Base-by-base conservation (phyloP, 805 yeast species). In the Teunomyces funiuensis region DNA sequence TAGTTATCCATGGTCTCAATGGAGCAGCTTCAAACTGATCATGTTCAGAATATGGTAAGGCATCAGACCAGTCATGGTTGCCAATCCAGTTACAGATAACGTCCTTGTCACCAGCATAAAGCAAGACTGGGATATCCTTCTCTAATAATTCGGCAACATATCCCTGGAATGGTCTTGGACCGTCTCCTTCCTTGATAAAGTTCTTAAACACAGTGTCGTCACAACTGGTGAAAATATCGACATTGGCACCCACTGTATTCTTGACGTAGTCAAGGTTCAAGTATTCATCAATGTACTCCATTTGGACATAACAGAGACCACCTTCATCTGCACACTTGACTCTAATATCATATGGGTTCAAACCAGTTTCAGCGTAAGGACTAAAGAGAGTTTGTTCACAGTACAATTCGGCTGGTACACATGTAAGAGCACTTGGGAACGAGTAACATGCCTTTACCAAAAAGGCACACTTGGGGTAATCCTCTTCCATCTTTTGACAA, bases 81-180 rank as follows among this genome's bases (percentile, higher is more conserved):
- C 74, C 76, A 40, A 70, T 49, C 76, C 76, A 70, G 53, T 70
- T 70, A 51, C 76, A 70, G 43, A 68, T 69, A 45, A 55, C 68
- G 47, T 70, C 76, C 52, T 69, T 69, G 50, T 69, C 76, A 43
- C 76, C 76, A 22, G 74, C 73, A 42, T 69, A 70, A 10, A 69
- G 44, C 43, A 70, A 62, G 5, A 70, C 74, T 2, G 74, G 74
- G 34, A 70, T 40, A 22, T 52, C 65, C 15, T 56, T 46, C 41
- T 70, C 73, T 43, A 70, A 34, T 45, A 74, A 45, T 52, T 65
- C 65, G 16, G 69, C 62, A 20, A 69, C 82, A 39, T 79, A 80
- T 53, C 73, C 77, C 60, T 88, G 93, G 75, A 71, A 80, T n/a
- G 88, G 87, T 53, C 71, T 76, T 74, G 72, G 68, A 73, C 80